Evolutionary conservation across 805 yeast species (phyloP).

Genomic region (Sugiyamaella qingdaonensis): DNA sequence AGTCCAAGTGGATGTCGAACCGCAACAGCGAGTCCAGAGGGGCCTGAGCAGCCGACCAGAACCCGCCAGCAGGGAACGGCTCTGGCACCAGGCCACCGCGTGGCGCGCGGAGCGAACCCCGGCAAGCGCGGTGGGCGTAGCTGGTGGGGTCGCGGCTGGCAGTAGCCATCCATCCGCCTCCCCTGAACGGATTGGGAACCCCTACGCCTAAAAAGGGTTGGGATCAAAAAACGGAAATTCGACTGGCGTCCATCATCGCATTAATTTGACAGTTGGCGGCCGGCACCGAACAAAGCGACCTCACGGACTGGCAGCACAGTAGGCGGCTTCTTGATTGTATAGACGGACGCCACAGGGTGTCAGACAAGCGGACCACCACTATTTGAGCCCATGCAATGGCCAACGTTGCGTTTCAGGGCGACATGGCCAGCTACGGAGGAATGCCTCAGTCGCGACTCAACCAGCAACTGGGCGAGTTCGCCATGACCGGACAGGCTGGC

Average conservation of each 20-base stretch:
- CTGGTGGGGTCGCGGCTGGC: too few relatives aligned
- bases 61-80: too few relatives aligned
- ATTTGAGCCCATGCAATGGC: constrained; percentile 1
- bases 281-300: background rate
- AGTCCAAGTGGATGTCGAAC: too few relatives aligned
- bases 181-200: background rate
- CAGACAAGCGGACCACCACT: too few relatives aligned
- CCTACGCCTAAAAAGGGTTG: constrained; percentile 4
- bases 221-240: constrained; percentile 3
- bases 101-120: too few relatives aligned
- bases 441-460: constrained; percentile 25
- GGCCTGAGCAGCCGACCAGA: too few relatives aligned
- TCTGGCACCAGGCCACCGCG: too few relatives aligned
- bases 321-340: too few relatives aligned
- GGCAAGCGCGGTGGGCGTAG: too few relatives aligned
- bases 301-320: background rate
- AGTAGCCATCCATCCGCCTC: background rate
- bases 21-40: too few relatives aligned
- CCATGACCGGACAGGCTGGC: constrained; percentile 7
- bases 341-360: too few relatives aligned
- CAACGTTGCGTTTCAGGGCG: constrained; percentile 3
- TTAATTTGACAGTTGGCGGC: constrained; percentile 3
- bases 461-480: constrained; percentile 19
- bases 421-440: constrained; percentile 20
- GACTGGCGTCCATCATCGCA: constrained; percentile 2